A percentile compares a stretch with the other conserved stretches of the same genome.
Conservation (phyloP, 495 filamentous ascomycete species). For the Aspergillus saccharolyticus region DNA sequence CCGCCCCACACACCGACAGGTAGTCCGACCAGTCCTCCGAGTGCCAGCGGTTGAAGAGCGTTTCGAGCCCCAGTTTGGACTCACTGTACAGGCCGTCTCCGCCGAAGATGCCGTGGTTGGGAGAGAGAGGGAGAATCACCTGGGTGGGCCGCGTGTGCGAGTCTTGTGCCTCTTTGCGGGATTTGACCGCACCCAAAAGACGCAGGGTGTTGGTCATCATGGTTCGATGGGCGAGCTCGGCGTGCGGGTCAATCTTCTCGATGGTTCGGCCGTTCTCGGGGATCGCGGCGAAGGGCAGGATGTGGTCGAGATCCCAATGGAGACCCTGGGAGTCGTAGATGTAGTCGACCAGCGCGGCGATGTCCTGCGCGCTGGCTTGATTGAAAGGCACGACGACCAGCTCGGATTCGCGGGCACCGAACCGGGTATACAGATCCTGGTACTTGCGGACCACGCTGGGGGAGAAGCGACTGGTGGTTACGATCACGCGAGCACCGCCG, state of each 20-base stretch:
- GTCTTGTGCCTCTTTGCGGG: constrained; percentile 77
- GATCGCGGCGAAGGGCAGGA: constrained; percentile 96
- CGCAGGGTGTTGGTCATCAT: constrained; percentile 97
- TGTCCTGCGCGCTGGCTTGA: constrained; percentile 95
- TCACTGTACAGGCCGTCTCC: constrained; percentile 99
- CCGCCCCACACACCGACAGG: constrained; percentile 95
- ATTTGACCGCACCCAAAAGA: constrained; percentile 83
- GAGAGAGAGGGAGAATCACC: constrained; percentile 91
- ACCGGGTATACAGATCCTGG: constrained; percentile 95
- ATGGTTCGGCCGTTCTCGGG: constrained; percentile 97
- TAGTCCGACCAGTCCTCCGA: constrained; percentile 97
- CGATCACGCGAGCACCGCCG: constrained; percentile 90
- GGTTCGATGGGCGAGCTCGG: constrained; percentile 95
- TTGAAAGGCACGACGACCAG: constrained; percentile 98
- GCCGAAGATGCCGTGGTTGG: constrained; percentile 97
- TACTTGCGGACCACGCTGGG: constrained; percentile 96
- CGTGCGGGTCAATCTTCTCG: constrained; percentile 94
- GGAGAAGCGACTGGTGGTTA: constrained; percentile 94
- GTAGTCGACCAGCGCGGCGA: constrained; percentile 87
- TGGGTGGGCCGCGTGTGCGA: constrained; percentile 94
- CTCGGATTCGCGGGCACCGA: constrained; percentile 88
- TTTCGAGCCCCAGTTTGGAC: constrained; percentile 94
- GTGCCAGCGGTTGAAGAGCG: constrained; percentile 97
- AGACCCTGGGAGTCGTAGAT: constrained; percentile 98
- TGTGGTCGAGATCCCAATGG: constrained; percentile 95